Evolutionary conservation across 208 protist genomes (phyloP).

Genomic region (Crithidia sp.): DNA sequence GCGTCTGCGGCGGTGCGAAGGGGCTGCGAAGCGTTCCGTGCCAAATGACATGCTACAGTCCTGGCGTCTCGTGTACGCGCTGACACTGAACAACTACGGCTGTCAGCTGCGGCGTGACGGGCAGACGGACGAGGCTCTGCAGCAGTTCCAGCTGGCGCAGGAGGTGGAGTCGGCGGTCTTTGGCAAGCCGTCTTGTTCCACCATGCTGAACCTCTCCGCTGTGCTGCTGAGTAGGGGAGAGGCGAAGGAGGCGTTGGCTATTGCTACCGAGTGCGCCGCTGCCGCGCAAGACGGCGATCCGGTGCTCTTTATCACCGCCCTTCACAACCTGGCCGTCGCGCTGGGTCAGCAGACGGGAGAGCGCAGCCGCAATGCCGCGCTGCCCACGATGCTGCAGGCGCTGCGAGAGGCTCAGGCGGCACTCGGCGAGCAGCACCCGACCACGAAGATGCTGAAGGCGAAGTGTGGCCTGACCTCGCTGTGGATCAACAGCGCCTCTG

Average conservation of each 20-base stretch:
- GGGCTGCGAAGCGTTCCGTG: constrained; percentile 3
- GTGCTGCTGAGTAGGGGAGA: constrained; percentile 65
- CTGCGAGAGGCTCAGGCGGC: constrained; percentile 60
- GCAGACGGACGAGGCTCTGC: constrained; percentile 47
- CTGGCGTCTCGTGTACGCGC: constrained; percentile 70
- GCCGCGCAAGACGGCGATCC: constrained; percentile 61
- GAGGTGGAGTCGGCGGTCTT: constrained; percentile 61
- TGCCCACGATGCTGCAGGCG: constrained; percentile 76
- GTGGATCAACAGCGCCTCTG: constrained; percentile 27
- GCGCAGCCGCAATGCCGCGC: constrained; percentile 48
- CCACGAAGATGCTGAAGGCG: constrained; percentile 68
- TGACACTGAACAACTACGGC: constrained; percentile 84
- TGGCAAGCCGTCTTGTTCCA: constrained; percentile 81
- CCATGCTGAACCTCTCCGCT: constrained; percentile 87
- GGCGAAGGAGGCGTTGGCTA: constrained; percentile 58
- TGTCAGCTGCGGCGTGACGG: constrained; percentile 75
- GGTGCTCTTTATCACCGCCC: constrained; percentile 74
- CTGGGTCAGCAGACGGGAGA: constrained; percentile 61
- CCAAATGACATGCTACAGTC: constrained; percentile 3
- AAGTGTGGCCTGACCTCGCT: constrained; percentile 56
- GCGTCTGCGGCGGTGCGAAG: background rate
- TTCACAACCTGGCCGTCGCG: constrained; percentile 85
- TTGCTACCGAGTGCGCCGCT: constrained; percentile 67
- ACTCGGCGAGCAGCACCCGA: constrained; percentile 68
- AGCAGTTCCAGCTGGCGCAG: constrained; percentile 50